Base-by-base conservation (phyloP, 2,329 filamentous ascomycete genomes). In the Zarea fungicola region DNA sequence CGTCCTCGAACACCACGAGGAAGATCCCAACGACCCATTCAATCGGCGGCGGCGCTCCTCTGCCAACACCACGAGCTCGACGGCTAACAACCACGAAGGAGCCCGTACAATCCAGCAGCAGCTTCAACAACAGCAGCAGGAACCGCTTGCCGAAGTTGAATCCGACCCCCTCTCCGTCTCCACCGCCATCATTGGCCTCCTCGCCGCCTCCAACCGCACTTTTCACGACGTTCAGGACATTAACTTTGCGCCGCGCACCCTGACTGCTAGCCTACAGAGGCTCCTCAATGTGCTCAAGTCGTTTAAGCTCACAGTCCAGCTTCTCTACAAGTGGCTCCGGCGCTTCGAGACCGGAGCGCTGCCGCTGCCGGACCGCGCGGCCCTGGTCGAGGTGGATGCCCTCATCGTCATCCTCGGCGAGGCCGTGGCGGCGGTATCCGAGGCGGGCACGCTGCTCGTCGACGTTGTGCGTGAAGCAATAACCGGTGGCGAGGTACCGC, bases 271-370 rank as follows among this genome's bases (percentile, higher is more conserved):
- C 13, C 37, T 56, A 8, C 14, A 31, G n/a, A 31, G 22, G 11
- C 35, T 47, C 13, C 37, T 32, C 42, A 2, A 8, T 22, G 43
- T 45, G 37, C 25, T 55, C 10, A 42, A 51, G 37, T 49, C 47
- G 10, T 42, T 57, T 25, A 49, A 51, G 34, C 46, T 49, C 14
- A 52, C 54, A 7, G 48, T 31, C 11, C 55, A 52, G 49, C 52
- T 54, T 16, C 42, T 55, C 36, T 50, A 54, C 49, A 54, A 53
- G 49, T 49, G 45, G 42, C 48, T 56, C 40, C 50, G 51, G 22
- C 50, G 50, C 16, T 16, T 52, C 23, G 53, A 56, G 28, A 42
- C 29, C 32, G 13, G 37, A 40, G 29, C 29, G 35, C 29, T 47
- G 14, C 44, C 35, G 14, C 4, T 13, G 26, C 18, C 46, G 7